Evolutionary conservation across 2,329 filamentous ascomycete species (phyloP).

Genomic region (Aspergillus aculeatinus): DNA sequence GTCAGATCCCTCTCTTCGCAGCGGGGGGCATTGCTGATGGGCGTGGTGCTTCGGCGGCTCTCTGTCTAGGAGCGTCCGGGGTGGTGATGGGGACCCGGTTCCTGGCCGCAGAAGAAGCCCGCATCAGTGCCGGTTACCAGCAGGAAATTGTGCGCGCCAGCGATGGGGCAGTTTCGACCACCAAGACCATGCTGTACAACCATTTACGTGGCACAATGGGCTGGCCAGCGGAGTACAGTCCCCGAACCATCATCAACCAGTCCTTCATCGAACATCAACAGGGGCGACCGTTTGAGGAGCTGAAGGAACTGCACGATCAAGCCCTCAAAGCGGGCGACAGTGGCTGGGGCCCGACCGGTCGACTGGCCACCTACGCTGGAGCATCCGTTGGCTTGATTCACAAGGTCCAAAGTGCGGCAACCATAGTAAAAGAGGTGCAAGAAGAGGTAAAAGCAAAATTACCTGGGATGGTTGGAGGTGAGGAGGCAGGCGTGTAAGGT

Average conservation of each 20-base stretch:
- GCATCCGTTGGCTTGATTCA: constrained; percentile 48
- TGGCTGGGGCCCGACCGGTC: constrained; percentile 51
- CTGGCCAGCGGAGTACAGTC: constrained; percentile 62
- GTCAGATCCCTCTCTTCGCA: constrained; percentile 49
- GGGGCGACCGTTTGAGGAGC: constrained; percentile 47
- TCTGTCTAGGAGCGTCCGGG: constrained; percentile 55
- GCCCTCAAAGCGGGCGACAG: constrained; percentile 41
- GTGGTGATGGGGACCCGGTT: constrained; percentile 65
- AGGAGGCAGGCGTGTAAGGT: too few relatives aligned
- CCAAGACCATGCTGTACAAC: constrained; percentile 56
- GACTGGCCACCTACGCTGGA: constrained; percentile 54
- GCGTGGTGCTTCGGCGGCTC: constrained; percentile 50
- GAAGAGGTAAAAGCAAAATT: background rate
- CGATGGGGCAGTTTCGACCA: constrained; percentile 55
- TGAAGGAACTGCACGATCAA: constrained; percentile 47
- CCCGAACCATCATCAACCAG: constrained; percentile 57
- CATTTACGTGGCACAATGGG: constrained; percentile 55
- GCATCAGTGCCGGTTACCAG: constrained; percentile 53
- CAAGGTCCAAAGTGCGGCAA: constrained; percentile 39
- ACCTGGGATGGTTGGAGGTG: too few relatives aligned
- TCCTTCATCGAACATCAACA: constrained; percentile 49
- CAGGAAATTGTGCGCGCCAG: constrained; percentile 50
- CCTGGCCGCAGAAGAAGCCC: constrained; percentile 54
- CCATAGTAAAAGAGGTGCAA: constrained; percentile 36
- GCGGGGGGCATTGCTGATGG: constrained; percentile 57